phyloP scores from a whole-genome alignment of 495 filamentous ascomycete genomes.

The Rhypophila decipiens region DNA sequence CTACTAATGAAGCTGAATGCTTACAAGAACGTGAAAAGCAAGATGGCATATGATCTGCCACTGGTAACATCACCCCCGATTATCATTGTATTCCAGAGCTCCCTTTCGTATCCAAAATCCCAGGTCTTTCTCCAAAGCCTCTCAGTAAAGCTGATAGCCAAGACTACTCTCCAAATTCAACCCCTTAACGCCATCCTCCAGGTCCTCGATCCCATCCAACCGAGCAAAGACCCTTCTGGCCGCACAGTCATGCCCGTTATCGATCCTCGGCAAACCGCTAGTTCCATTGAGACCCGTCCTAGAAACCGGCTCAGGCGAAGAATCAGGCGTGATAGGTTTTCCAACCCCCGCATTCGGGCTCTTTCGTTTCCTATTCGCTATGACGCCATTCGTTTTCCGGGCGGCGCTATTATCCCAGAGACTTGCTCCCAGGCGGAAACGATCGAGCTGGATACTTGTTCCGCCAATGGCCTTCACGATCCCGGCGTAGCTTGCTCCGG shows the following conservation, averaged over 20 bases:
- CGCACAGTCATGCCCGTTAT: slow-evolving; percentile 11
- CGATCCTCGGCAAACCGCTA: slow-evolving; percentile 1
- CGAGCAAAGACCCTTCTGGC: slow-evolving; percentile 10
- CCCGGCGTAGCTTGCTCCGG: slow-evolving; percentile 13
- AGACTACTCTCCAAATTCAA: slow-evolving; percentile 18
- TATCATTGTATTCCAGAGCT: too few relatives aligned
- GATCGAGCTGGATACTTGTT: slow-evolving; percentile 1
- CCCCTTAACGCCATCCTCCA: slow-evolving; percentile 15
- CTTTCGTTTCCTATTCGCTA: slow-evolving; percentile 6
- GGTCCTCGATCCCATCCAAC: slow-evolving; percentile 10
- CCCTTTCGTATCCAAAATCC: too few relatives aligned
- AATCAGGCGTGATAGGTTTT: slow-evolving; percentile 17
- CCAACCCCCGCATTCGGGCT: slow-evolving; percentile 1
- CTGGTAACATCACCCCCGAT: too few relatives aligned
- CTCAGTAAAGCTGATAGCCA: slow-evolving; percentile 18
- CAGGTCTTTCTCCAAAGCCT: too few relatives aligned
- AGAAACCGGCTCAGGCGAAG: slow-evolving; percentile 17
- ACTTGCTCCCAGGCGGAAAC: background rate
- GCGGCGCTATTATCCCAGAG: slow-evolving; percentile 1
- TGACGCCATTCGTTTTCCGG: background rate
- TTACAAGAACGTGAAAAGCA: too few relatives aligned
- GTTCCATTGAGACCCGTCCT: background rate
- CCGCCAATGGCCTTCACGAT: slow-evolving; percentile 7
- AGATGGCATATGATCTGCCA: too few relatives aligned
- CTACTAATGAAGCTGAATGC: too few relatives aligned